A percentile compares a stretch with the other conserved stretches of the same genome.
These are phyloP conservation scores for Ogataea nitratoaversa DNA, from an alignment of 805 yeast species.

Conservation along the genomic window DNA sequence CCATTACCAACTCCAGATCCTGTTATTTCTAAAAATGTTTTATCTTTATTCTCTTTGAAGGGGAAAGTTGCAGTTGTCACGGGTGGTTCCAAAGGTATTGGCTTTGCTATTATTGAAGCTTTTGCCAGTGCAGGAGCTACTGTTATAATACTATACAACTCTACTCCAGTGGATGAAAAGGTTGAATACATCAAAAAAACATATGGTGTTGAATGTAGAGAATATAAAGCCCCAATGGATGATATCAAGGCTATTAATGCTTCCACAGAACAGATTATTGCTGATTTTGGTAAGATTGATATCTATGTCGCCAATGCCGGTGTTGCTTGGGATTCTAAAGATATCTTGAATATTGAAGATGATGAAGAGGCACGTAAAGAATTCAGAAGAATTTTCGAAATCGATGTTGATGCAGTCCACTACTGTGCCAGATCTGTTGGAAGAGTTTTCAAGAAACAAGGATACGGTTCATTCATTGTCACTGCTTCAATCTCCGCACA, in stretches of 20 bases:
- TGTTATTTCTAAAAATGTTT: constrained; percentile 22
- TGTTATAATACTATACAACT: constrained; percentile 65
- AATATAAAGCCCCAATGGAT: constrained; percentile 59
- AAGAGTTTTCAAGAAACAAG: constrained; percentile 64
- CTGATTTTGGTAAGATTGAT: constrained; percentile 78
- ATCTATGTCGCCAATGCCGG: constrained; percentile 90
- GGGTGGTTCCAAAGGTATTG: constrained; percentile 84
- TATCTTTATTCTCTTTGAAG: constrained; percentile 53
- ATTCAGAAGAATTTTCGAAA: constrained; percentile 70
- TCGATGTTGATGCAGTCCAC: constrained; percentile 62
- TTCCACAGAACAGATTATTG: constrained; percentile 45
- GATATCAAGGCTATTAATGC: constrained; percentile 45
- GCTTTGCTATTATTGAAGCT: constrained; percentile 76
- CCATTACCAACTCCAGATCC: constrained; percentile 52
- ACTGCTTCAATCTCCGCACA: constrained; percentile 91
- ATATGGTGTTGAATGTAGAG: constrained; percentile 59
- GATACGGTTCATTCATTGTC: constrained; percentile 72
- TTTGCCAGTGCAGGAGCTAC: constrained; percentile 87
- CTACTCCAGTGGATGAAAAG: constrained; percentile 58
- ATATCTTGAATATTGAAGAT: constrained; percentile 37
- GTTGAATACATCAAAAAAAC: constrained; percentile 52
- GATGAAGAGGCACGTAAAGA: constrained; percentile 46
- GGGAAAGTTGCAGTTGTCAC: constrained; percentile 84
- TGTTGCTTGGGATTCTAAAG: constrained; percentile 72
- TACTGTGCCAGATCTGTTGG: constrained; percentile 77